phyloP scores from a whole-genome alignment of 768 basidiomycete species.

The Psilocybe sp. region DNA sequence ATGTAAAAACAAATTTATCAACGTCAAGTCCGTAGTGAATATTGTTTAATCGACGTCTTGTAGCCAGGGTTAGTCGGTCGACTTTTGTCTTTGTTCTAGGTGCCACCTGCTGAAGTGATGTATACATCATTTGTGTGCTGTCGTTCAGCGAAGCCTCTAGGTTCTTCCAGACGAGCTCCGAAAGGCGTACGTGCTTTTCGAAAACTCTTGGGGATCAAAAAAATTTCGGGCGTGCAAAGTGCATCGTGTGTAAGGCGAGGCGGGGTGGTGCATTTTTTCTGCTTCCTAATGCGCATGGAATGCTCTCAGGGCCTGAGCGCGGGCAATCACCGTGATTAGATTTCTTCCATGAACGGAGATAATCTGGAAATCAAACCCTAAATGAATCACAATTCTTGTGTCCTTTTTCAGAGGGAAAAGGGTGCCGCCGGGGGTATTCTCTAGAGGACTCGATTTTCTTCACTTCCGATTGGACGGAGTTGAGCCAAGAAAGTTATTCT shows the following conservation, averaged over 20 bases:
- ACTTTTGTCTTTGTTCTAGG: too few species aligned
- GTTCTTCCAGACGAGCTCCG: too few species aligned
- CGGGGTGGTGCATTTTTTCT: conserved; percentile 5
- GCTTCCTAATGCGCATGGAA: conserved; percentile 7
- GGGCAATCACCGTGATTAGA: conserved; percentile 25
- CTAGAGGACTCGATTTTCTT: not conserved
- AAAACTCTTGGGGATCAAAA: conserved; percentile 17
- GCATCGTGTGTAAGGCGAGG: conserved; percentile 19
- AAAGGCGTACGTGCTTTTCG: too few species aligned
- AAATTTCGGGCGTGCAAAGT: conserved; percentile 11
- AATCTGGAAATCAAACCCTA: not conserved
- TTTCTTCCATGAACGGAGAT: conserved; percentile 7
- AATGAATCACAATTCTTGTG: conserved; percentile 2
- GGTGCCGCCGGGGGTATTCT: too few species aligned
- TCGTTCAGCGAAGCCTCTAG: too few species aligned
- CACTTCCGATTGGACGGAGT: not conserved
- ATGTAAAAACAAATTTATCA: too few species aligned
- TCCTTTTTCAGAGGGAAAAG: not conserved
- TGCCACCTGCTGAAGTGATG: too few species aligned
- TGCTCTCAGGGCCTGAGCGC: not conserved
- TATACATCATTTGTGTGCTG: too few species aligned
- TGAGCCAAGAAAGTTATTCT: not conserved
- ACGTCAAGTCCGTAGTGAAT: too few species aligned
- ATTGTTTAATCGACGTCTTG: too few species aligned
- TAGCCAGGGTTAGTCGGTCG: too few species aligned